These are phyloP conservation scores for Phytophthora tentaculata DNA, from an alignment of 352 stramenopile genomes.

Conservation along the genomic window DNA sequence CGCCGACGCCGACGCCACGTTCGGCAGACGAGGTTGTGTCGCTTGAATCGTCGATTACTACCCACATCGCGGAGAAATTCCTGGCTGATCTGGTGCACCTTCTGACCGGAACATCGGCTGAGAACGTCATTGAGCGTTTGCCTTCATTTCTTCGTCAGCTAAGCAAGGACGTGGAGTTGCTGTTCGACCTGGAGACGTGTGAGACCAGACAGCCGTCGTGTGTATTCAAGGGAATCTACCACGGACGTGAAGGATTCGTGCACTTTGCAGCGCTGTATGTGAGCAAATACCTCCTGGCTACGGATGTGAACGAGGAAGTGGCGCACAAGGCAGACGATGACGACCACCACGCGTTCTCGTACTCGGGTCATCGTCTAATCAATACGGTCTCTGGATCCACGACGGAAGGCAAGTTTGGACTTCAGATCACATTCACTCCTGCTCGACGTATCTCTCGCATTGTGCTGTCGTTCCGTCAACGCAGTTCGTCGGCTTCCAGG, in stretches of 20 bases:
- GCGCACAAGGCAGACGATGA: constrained; percentile 71
- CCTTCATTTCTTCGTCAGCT: constrained; percentile 80
- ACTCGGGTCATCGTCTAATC: constrained; percentile 58
- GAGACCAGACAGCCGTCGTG: constrained; percentile 78
- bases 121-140: constrained; percentile 62
- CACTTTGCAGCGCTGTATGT: constrained; percentile 83
- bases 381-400: constrained; percentile 84
- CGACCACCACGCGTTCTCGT: constrained; percentile 75
- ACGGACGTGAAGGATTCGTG: constrained; percentile 85
- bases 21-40: constrained; percentile 58
- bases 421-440: constrained; percentile 86
- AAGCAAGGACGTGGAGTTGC: constrained; percentile 85
- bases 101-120: constrained; percentile 42
- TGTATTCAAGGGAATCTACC: constrained; percentile 90
- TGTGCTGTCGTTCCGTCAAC: constrained; percentile 84
- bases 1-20: constrained; percentile 29
- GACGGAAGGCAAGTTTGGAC: constrained; percentile 72
- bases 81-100: constrained; percentile 65
- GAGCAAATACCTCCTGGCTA: constrained; percentile 80
- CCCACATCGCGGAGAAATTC: constrained; percentile 77
- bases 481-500: constrained; percentile 46
- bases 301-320: constrained; percentile 54
- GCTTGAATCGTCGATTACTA: constrained; percentile 69
- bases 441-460: constrained; percentile 84
- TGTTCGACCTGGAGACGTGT: constrained; percentile 84